Percentiles rank a stretch among this genome's conserved stretches.
Evolutionary conservation across 768 basidiomycete species (phyloP).

Genomic region (Cystofilobasidium ferigula): DNA sequence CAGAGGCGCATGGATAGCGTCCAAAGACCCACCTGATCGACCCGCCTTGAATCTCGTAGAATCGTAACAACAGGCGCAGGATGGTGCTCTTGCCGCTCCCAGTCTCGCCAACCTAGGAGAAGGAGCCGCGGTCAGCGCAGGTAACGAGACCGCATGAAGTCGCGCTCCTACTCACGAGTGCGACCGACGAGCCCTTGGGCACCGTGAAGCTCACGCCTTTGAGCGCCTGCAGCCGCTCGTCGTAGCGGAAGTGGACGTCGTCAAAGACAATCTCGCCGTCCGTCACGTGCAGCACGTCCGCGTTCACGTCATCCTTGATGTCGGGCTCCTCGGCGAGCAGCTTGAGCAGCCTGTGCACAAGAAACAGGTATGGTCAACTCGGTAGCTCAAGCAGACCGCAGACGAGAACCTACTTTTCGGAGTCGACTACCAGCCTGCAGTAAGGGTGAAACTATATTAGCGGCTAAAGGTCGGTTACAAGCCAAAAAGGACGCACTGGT

Average conservation of each 20-base stretch:
- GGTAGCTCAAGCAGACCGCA: too few relatives aligned
- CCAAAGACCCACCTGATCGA: slow-evolving; percentile 3
- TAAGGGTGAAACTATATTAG: too few relatives aligned
- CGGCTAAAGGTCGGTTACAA: too few relatives aligned
- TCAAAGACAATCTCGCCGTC: slow-evolving; percentile 82
- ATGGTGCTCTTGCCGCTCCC: slow-evolving; percentile 40
- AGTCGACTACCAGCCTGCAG: slow-evolving; percentile 12
- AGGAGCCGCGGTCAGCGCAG: too few relatives aligned
- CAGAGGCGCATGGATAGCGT: not conserved
- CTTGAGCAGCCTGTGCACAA: slow-evolving; percentile 46
- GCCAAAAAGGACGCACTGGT: slow-evolving; percentile 19
- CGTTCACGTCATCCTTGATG: slow-evolving; percentile 66
- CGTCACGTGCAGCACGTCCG: slow-evolving; percentile 58
- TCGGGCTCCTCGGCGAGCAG: slow-evolving; percentile 69
- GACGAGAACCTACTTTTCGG: slow-evolving; percentile 5
- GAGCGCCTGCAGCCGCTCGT: slow-evolving; percentile 46
- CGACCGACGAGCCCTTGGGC: slow-evolving; percentile 74
- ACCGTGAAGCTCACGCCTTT: slow-evolving; percentile 76
- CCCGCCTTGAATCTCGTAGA: slow-evolving; percentile 77
- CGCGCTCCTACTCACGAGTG: slow-evolving; percentile 68
- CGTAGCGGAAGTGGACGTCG: slow-evolving; percentile 79
- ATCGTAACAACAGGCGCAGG: slow-evolving; percentile 75
- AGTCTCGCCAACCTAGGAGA: slow-evolving; percentile 12
- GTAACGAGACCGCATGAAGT: too few relatives aligned
- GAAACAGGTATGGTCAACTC: too few relatives aligned